These are phyloP conservation scores for Pichia cabralensis DNA, from an alignment of 805 yeast species.

Conservation along the genomic window DNA sequence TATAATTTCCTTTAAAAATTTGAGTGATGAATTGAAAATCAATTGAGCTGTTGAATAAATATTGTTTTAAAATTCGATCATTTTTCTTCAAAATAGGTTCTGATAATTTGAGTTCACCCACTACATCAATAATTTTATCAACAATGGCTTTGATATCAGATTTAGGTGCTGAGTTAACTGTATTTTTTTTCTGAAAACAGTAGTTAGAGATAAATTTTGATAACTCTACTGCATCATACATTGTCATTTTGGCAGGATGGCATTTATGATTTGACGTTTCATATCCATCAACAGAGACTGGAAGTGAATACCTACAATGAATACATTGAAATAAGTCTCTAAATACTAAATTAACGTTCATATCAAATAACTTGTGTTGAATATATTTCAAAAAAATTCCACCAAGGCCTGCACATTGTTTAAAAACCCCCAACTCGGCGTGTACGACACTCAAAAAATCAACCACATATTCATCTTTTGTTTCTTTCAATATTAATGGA, in stretches of 20 bases:
- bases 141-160: constrained; percentile 64
- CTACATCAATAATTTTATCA: constrained; percentile 59
- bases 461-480: constrained; percentile 22
- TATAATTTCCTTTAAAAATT: constrained; percentile 41
- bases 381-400: constrained; percentile 55
- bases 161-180: constrained; percentile 49
- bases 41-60: constrained; percentile 34
- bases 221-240: constrained; percentile 26
- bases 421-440: constrained; percentile 57
- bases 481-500: constrained; percentile 9
- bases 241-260: constrained; percentile 28
- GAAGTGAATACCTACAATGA: constrained; percentile 67
- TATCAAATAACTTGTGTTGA: constrained; percentile 40
- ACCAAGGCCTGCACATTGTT: constrained; percentile 55
- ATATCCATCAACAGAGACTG: constrained; percentile 47
- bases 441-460: constrained; percentile 56
- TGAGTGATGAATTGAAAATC: constrained; percentile 36
- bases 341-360: constrained; percentile 40
- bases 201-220: constrained; percentile 42
- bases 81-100: constrained; percentile 38
- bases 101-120: constrained; percentile 53
- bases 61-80: constrained; percentile 33
- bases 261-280: constrained; percentile 61
- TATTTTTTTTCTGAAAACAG: constrained; percentile 47
- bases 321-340: constrained; percentile 68